These are phyloP conservation scores for Tolypocladium tundrense DNA, from an alignment of 2,329 filamentous ascomycete species.

Conservation along the genomic window DNA sequence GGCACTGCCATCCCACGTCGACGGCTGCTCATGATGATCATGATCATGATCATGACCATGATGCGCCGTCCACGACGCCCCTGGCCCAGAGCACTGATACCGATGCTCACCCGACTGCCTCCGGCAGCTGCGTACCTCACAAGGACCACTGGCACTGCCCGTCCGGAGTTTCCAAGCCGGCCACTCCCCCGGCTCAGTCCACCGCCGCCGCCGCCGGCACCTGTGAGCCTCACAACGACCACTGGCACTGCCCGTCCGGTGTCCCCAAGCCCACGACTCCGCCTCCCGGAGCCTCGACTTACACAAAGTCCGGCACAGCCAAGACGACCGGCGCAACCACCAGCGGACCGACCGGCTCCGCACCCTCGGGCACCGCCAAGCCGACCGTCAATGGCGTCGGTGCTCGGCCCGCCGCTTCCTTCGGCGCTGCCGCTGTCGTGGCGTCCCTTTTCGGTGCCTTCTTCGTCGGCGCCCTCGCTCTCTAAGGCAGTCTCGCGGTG, in stretches of 20 bases:
- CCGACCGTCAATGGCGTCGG: not conserved
- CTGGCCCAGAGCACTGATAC: not conserved
- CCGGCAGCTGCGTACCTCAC: not conserved
- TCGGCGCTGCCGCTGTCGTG: conserved; percentile 2
- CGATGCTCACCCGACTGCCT: not conserved
- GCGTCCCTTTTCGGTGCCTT: conserved; percentile 5
- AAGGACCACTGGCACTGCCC: not conserved
- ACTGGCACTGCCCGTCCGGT: conserved; percentile 7
- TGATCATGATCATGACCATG: not conserved
- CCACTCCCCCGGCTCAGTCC: not conserved
- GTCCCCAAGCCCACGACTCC: conserved; percentile 5
- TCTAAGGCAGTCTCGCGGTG: not conserved
- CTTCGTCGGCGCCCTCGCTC: conserved; percentile 5
- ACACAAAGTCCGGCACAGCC: not conserved
- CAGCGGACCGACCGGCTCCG: not conserved
- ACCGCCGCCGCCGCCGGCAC: not conserved
- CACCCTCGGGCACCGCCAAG: not conserved
- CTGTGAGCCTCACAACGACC: conserved; percentile 6
- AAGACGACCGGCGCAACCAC: not conserved
- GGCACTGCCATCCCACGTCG: conserved; percentile 7
- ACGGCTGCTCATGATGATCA: not conserved
- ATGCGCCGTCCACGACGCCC: not conserved
- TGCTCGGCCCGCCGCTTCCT: not conserved
- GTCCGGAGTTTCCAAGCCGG: not conserved
- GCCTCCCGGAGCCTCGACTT: conserved; percentile 2